Base-by-base conservation (phyloP, 257 asterid species). In the Paulownia fortunei region DNA sequence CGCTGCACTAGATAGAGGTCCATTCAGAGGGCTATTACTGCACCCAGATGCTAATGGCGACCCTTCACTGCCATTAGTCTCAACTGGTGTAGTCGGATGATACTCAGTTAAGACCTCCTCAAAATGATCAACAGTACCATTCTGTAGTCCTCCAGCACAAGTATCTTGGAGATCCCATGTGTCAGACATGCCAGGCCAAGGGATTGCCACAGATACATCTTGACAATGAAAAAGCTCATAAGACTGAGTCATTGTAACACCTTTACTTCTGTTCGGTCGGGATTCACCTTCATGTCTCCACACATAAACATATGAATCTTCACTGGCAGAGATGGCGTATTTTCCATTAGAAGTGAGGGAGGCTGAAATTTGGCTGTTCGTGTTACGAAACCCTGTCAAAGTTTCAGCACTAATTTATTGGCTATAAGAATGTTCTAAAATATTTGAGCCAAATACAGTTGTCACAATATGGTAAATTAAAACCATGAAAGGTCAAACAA, bases 281-380 rank as follows among this genome's bases (percentile, higher is more conserved):
- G 97, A 85, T 80, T 88, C 93, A 42, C 86, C 88, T 86, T 93
- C 98, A 24, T 96, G 97, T 80, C 89, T 93, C 99, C 99, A 96
- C 26, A 96, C 84, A 62, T 92, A 93, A n/a, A 96, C 97, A 41
- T 84, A 82, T 3, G 99, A 96, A 84, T 88, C 99, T 87, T 93
- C 99, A 41, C 99, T 96, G 41, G 99, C 99, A 47, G 95, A 89
- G 67, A 96, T 84, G 30, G 87, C 93, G 58, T 96, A 88, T 81
- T 89, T 96, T 1, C 99, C 98, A 41, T 92, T 87, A 18, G 98
- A 88, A 61, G 97, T 83, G 61, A 96, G 79, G 32, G 98, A 96
- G 64, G 97, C 97, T 51, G 98, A 93, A 34, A 93, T 96, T 87
- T 92, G 99, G 87, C 97, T 96, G 85, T 86, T 87, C 5, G 96